Percentiles rank a stretch among this genome's conserved stretches.
Conservation (phyloP, 1,284 basidiomycete genomes). For the Dichomitus squalens region DNA sequence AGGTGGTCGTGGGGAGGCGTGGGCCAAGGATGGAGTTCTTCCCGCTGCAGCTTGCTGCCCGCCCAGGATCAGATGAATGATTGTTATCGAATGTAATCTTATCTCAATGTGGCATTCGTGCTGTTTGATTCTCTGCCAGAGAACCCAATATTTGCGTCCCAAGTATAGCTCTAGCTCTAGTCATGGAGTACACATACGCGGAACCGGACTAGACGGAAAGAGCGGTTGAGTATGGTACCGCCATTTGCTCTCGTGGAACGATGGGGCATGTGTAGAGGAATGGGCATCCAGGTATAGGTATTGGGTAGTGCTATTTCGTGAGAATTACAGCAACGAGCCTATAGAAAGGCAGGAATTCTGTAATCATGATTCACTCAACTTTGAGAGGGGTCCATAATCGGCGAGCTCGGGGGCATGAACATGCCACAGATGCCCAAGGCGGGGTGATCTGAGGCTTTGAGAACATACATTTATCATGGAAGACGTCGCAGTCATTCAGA, state of each 20-base stretch:
- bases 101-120: constrained; percentile 10
- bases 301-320: too few relatives aligned
- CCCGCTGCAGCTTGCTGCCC: not conserved
- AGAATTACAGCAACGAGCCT: not conserved
- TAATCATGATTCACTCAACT: not conserved
- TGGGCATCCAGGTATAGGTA: too few relatives aligned
- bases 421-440: not conserved
- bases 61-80: constrained; percentile 16
- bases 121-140: too few relatives aligned
- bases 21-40: not conserved
- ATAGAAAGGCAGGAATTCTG: not conserved
- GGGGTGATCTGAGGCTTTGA: not conserved
- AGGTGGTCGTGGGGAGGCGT: constrained; percentile 9
- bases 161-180: too few relatives aligned
- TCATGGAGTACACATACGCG: too few relatives aligned
- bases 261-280: too few relatives aligned
- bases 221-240: too few relatives aligned
- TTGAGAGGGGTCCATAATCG: not conserved
- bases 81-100: constrained; percentile 23
- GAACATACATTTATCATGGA: not conserved
- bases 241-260: too few relatives aligned
- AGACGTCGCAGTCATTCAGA: too few relatives aligned
- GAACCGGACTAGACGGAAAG: too few relatives aligned
- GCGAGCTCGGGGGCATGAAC: not conserved
- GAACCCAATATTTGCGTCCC: too few relatives aligned